Base-by-base conservation (phyloP, 345 rosid species). In the Hibiscus mutabilis region DNA sequence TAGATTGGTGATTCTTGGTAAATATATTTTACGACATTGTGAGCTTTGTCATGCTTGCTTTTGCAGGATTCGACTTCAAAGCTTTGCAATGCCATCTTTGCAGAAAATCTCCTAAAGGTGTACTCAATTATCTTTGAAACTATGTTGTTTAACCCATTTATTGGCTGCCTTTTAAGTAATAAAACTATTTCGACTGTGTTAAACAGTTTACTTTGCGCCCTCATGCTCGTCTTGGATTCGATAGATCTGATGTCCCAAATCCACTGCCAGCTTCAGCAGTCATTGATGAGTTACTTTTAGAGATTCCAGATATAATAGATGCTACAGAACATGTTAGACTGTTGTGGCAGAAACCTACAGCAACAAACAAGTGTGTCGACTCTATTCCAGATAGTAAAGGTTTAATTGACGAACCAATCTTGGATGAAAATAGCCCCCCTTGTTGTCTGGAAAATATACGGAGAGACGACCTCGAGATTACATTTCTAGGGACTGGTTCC, bases 41-140 rank as follows among this genome's bases (percentile, higher is more conserved):
- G 22, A 57, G 24, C 31, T 1, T 24, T 27, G 18, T 63, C 42
- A 24, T 69, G 4, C 2, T 77, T 72, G 2, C 68, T 58, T 42
- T 67, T n/a, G 65, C 84, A 91, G 98, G 83, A 69, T 79, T 67
- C 70, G 37, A 72, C 76, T 77, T 60, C 81, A 62, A 52, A 74
- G 71, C 73, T 76, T 35, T 66, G 69, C 75, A 79, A 78, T 78
- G 80, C 79, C 71, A 76, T 82, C 59, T 82, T 82, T 42, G 96
- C 98, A 44, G 95, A 91, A 83, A 94, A 94, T 91, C 96, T 94
- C 49, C 93, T 94, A 12, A 94, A 94, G 97, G 98, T 22, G 16
- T 57, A 5, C 24, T 22, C 13, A 57, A 13, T 57, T 57, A 12
- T 57, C 16, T 57, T 57, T 57, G 31, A 57, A 57, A 16, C 22